Evolutionary conservation across 129 eudicot genomes (phyloP).

Genomic region (Helichrysum umbraculigerum): DNA sequence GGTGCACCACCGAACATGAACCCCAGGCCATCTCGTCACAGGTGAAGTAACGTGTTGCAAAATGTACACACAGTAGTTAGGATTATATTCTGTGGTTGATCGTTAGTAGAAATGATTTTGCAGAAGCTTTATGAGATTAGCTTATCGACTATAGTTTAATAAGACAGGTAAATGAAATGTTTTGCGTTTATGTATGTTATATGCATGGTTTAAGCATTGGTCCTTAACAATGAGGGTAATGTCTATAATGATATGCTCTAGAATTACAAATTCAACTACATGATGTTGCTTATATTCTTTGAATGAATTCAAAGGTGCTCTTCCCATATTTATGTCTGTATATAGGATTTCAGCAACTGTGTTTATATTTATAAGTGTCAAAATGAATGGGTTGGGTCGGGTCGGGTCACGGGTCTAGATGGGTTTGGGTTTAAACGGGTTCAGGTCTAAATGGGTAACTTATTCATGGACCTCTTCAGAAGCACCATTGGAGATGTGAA

Average conservation of each 20-base stretch:
- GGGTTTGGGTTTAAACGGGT: too few species aligned
- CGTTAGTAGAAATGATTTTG: slow-evolving; percentile 34
- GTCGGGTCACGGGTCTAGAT: too few species aligned
- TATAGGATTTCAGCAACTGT: too few species aligned
- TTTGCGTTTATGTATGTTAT: slow-evolving; percentile 20
- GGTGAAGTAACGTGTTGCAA: slow-evolving; percentile 26
- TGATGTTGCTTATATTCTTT: neutral
- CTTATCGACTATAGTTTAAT: slow-evolving; percentile 6
- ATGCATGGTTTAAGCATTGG: slow-evolving; percentile 18
- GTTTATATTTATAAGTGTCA: too few species aligned
- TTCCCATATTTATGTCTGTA: neutral
- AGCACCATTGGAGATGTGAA: too few species aligned
- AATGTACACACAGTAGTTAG: slow-evolving; percentile 40
- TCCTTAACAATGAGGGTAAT: slow-evolving; percentile 18
- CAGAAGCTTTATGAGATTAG: slow-evolving; percentile 26
- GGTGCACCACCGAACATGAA: slow-evolving; percentile 44
- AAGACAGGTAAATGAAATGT: slow-evolving; percentile 27
- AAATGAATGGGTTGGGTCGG: too few species aligned
- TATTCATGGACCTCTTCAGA: too few species aligned
- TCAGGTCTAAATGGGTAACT: too few species aligned
- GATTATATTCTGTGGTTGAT: slow-evolving; percentile 27
- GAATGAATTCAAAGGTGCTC: neutral
- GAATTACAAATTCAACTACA: neutral
- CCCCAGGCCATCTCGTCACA: slow-evolving; percentile 36
- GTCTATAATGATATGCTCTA: neutral